Evolutionary conservation across 1,139 yeast genomes (phyloP).

Genomic region (Yamadazyma sp.): DNA sequence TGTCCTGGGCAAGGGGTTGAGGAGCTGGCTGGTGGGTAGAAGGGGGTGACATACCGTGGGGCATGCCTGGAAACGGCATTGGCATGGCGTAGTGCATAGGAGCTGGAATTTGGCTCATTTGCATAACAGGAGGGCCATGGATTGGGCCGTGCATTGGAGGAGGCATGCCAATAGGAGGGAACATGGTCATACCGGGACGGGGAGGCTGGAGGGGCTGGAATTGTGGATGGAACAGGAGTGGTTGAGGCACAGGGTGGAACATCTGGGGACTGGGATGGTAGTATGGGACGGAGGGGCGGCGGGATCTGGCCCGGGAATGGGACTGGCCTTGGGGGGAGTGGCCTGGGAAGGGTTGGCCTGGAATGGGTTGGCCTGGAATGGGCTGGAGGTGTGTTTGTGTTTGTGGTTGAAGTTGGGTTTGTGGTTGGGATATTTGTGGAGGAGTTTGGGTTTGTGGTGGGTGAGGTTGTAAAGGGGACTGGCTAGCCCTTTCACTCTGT

Average conservation of each 20-base stretch:
- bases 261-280: background rate
- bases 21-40: background rate
- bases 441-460: no score
- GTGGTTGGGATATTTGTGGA: no score
- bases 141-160: background rate
- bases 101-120: background rate
- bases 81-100: background rate
- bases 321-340: no score
- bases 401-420: conserved; percentile 8
- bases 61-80: background rate
- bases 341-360: no score
- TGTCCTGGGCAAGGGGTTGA: background rate
- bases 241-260: no score
- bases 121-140: no score
- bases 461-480: no score
- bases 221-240: background rate
- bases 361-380: no score
- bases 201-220: background rate
- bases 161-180: background rate
- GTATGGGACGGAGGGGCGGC: background rate
- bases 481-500: no score
- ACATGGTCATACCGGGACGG: background rate
- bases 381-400: background rate
- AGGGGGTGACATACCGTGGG: background rate
- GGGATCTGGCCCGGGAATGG: background rate